Conservation (phyloP, 257 asterid species). For the Ballota nigra region DNA sequence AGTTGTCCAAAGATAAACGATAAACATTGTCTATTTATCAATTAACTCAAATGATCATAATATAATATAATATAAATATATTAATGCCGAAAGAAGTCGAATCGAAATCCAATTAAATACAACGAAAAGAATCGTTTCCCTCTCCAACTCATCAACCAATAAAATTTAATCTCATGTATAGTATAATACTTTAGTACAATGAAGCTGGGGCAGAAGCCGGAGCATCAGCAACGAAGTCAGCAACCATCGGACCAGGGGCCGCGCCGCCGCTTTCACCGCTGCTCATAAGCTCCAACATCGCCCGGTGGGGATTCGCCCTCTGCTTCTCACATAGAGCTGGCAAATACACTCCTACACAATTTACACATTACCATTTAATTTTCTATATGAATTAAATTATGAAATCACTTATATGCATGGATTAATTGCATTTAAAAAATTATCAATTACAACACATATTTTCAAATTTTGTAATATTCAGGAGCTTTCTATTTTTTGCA, state of each 20-base stretch:
- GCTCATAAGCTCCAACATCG: conserved; percentile 61
- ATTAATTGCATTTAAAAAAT: no score
- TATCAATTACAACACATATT: no score
- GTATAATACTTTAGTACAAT: background rate
- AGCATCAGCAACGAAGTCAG: conserved; percentile 20
- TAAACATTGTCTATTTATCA: background rate
- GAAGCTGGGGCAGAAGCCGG: conserved; percentile 33
- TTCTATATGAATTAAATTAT: no score
- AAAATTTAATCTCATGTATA: background rate
- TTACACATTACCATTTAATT: no score
- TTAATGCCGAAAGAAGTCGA: conserved; percentile 2
- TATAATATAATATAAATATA: background rate
- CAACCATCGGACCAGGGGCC: conserved; percentile 29
- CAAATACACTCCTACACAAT: conserved; percentile 46
- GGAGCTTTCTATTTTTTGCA: no score
- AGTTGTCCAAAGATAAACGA: background rate
- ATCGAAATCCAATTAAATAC: conserved; percentile 14
- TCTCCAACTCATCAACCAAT: conserved; percentile 13
- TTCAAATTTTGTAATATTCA: no score
- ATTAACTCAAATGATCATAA: background rate
- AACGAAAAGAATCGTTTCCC: conserved; percentile 11
- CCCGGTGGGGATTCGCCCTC: conserved; percentile 53
- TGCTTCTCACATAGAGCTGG: conserved; percentile 62
- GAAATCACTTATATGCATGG: no score
- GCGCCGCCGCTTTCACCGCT: conserved; percentile 54